phyloP scores from a whole-genome alignment of 2,329 filamentous ascomycete genomes.

The Myriangium duriaei region DNA sequence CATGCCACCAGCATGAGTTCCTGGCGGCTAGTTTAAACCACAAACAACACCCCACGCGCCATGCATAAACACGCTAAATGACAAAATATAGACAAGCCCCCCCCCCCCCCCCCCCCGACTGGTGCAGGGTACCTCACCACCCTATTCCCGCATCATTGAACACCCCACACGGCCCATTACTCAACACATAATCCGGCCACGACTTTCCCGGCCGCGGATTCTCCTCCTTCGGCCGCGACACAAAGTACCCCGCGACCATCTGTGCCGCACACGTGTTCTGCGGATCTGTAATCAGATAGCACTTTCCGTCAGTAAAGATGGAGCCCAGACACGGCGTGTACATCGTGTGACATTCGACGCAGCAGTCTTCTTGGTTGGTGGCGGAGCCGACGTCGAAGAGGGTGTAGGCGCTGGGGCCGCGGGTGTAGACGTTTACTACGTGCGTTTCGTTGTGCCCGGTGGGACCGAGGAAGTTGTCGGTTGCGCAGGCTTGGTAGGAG shows the following conservation, averaged over 20 bases:
- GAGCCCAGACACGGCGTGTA: constrained; percentile 2
- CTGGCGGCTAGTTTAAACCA: too few species aligned
- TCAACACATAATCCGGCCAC: constrained; percentile 8
- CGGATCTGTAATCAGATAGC: constrained; percentile 3
- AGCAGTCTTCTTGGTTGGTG: constrained; percentile 9
- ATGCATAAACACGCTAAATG: too few species aligned
- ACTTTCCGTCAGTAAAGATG: constrained; percentile 1
- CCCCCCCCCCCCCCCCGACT: too few species aligned
- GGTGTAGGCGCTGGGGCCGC: constrained; percentile 6
- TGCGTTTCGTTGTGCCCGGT: constrained; percentile 1
- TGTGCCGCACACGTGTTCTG: constrained; percentile 2
- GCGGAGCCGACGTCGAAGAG: constrained; percentile 9
- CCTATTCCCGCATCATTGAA: constrained; percentile 4
- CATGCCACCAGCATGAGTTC: too few species aligned
- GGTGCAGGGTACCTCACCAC: too few species aligned
- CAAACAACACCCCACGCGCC: too few species aligned
- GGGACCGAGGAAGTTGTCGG: constrained; percentile 11
- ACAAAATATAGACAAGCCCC: too few species aligned
- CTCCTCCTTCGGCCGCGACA: constrained; percentile 2
- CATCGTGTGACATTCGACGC: constrained; percentile 11
- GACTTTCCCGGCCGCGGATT: constrained; percentile 1
- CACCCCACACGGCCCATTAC: constrained; percentile 8
- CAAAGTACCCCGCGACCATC: constrained; percentile 1
- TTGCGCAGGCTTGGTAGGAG: constrained; percentile 10
- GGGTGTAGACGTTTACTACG: constrained; percentile 8